These are phyloP conservation scores for Sporothrix sp. DNA, from an alignment of 2,329 filamentous ascomycete genomes.

Conservation along the genomic window DNA sequence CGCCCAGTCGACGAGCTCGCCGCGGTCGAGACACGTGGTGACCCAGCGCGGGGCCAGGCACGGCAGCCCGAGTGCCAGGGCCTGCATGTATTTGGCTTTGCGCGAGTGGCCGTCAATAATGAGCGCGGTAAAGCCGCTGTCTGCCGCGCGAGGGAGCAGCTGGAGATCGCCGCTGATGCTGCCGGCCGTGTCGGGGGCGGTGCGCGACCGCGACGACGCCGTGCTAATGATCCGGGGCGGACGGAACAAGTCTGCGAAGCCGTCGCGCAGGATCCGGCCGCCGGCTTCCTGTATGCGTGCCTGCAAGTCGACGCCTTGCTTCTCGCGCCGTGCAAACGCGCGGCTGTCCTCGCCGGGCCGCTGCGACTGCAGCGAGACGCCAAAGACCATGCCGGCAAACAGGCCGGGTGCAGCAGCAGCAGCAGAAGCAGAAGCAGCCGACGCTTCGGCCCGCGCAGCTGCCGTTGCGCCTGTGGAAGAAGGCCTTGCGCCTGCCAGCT, in stretches of 20 bases:
- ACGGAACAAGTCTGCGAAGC: conserved; percentile 76
- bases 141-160: conserved; percentile 42
- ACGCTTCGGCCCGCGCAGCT: too few species aligned
- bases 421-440: too few species aligned
- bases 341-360: conserved; percentile 43
- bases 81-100: conserved; percentile 88
- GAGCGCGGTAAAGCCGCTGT: conserved; percentile 69
- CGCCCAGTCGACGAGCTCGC: conserved; percentile 59
- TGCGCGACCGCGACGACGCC: conserved; percentile 22
- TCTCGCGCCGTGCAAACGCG: conserved; percentile 32
- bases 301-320: conserved; percentile 40
- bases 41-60: conserved; percentile 80
- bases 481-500: neutral
- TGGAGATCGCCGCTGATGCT: conserved; percentile 31
- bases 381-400: conserved; percentile 79
- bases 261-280: conserved; percentile 59
- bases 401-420: conserved; percentile 29
- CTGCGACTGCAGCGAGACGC: conserved; percentile 58
- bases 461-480: too few species aligned
- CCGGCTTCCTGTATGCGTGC: conserved; percentile 59
- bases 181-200: conserved; percentile 19
- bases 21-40: conserved; percentile 55
- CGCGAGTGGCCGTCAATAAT: conserved; percentile 80
- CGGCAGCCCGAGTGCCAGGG: conserved; percentile 78
- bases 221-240: conserved; percentile 27